Conservation (phyloP, 2,329 filamentous ascomycete species). For the Cadophora gregata region DNA sequence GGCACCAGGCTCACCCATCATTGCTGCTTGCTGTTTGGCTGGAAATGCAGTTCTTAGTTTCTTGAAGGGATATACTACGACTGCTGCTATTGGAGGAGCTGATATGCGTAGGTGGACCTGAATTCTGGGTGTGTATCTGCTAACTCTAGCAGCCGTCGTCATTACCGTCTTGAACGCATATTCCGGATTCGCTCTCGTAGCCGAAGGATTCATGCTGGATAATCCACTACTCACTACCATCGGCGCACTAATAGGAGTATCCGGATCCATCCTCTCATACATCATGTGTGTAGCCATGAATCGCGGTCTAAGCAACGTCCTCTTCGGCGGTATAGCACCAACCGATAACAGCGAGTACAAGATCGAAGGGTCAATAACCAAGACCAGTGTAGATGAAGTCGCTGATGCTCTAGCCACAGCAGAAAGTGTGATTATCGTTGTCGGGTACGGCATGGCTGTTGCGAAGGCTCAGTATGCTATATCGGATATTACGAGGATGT, state of each 20-base stretch:
- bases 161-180: conserved; percentile 92
- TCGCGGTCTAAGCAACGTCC: conserved; percentile 82
- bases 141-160: conserved; percentile 65
- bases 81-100: conserved; percentile 86
- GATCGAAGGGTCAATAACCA: conserved; percentile 79
- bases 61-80: conserved; percentile 86
- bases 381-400: conserved; percentile 80
- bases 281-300: conserved; percentile 94
- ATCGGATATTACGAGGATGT: conserved; percentile 76
- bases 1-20: conserved; percentile 78
- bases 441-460: conserved; percentile 94
- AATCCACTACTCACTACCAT: conserved; percentile 86
- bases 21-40: conserved; percentile 78
- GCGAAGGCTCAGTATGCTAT: conserved; percentile 93
- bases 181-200: conserved; percentile 87
- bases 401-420: conserved; percentile 77
- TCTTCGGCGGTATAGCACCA: conserved; percentile 81
- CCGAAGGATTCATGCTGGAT: conserved; percentile 90
- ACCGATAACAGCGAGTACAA: conserved; percentile 69
- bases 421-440: conserved; percentile 82
- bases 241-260: conserved; percentile 86
- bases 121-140: conserved; percentile 27
- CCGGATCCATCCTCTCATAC: conserved; percentile 86
- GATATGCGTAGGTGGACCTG: conserved; percentile 71
- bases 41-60: conserved; percentile 82